Base-by-base conservation (phyloP, 2,329 filamentous ascomycete species). In the Colletotrichum tabaci region DNA sequence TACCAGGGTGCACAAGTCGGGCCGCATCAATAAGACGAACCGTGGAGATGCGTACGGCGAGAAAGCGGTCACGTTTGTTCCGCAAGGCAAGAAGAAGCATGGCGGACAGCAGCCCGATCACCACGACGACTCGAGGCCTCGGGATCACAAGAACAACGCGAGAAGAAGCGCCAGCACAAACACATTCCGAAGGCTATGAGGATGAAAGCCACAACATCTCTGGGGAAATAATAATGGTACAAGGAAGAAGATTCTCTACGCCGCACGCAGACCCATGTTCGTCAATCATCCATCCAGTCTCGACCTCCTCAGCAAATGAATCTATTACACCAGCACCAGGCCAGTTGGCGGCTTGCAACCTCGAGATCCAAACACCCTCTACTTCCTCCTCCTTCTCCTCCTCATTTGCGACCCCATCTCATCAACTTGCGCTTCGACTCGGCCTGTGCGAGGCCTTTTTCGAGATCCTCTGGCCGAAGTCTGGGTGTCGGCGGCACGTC, bases 81-180 rank as follows among this genome's bases (percentile, higher is more conserved):
- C 93, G 10, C 85, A 87, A 73, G 89, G 83, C 80, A 89, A 87
- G 77, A 83, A 84, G 78, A 80, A 86, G 75, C 46, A 53, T 38
- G 30, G 66, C 3, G 69, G 66, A 26, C 53, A 55, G 30, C 60
- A 60, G 40, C 74, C 80, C 47, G 77, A 79, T 53, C 70, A 70
- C 35, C 63, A 72, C 49, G 71, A 72, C n/a, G 75, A 75, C 44
- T 42, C 55, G 15, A 74, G 76, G 23, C 75, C 79, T 35, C 78
- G 79, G 38, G 77, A 79, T 55, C 79, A 79, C 53, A 83, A 80
- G 74, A 79, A 79, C 40, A 83, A 84, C 66, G 79, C 79, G 67
- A 89, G 93, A 77, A 85, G 93, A 77, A 95, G 92, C 81, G 93
- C 93, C 61, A 94, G 92, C 81, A 88, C 87, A 63, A 95, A 96